Base-by-base conservation (phyloP, 495 filamentous ascomycete genomes). In the Trichoderma asperelloides region DNA sequence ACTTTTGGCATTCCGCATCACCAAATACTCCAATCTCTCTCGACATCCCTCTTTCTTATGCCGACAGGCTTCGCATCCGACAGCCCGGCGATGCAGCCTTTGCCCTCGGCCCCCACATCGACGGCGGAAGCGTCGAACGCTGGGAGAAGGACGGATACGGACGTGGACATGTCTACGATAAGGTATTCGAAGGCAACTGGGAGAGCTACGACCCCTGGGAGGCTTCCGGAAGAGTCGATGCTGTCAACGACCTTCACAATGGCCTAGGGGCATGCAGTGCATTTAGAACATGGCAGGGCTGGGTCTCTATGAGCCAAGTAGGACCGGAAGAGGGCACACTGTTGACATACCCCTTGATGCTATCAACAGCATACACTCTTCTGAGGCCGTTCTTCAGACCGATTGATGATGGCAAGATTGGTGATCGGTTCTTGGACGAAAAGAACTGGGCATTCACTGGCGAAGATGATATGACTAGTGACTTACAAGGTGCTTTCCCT, bases 241-340 rank as follows among this genome's bases (percentile, higher is more conserved):
- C 88, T 21, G 82, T 86, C 27, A 88, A 87, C 71, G 88, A 96
- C 71, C 73, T 95, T 63, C 93, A 97, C 75, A 85, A 92, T 67
- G 93, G 93, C 3, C 83, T 91, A 0, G 92, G 92, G 0, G 86
- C 89, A 15, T 94, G 91, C 76, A 89, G 85, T 8, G 92, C 93
- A 86, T 90, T 93, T 76, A 83, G 93, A 5, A 91, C 92, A 83
- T 93, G 89, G 70, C 92, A 96, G 72, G 92, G 91, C 15, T 96
- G 92, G 92, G 77, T 96, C 28, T 86, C 88, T 45, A 90, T 96
- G 84, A 93, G 89, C 45, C 74, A 80, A 41, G 89, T 85, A 0
- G 87, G 82, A 0, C 88, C 89, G 0, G 83, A 85, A 9, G 89
- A 95, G 73, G 93, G 93, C 2, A 92, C 91, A 0, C 77, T 97